Evolutionary conservation across 495 filamentous ascomycete genomes (phyloP), one percentile per base, ranked within the genome.

Genomic region (Pseudomonodictys pantanalensis): DNA sequence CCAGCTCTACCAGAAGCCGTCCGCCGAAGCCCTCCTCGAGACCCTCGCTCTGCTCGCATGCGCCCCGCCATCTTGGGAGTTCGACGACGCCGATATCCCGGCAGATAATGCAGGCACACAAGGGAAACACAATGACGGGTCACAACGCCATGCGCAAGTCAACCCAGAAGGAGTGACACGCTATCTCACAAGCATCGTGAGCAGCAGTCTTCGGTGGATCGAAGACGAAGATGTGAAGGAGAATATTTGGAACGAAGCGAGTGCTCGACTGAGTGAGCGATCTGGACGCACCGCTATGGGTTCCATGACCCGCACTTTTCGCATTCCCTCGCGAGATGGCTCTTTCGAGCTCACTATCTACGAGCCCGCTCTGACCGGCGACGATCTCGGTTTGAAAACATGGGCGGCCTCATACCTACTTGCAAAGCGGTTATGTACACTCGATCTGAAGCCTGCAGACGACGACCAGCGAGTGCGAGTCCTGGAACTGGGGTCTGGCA

Each of bases 381-480:
- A 96, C 70, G 86, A 92, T 54, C 80, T 97, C 15, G 93, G 93
- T 10, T 80, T 91, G 66, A 97, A 97, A 68, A 97, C 92, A 0
- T 96, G 92, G 92, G 84, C 88, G 0, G 90, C 90, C 0, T 90
- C 90, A 0, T 93, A 89, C 68, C 80, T 95, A 2, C 85, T 98
- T 17, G 87, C 93, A 0, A 88, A 85, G 62, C 84, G 86, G 11
- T 83, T 97, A 3, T 72, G 76, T 57, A 64, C 46, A n/a, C 58
- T 85, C 23, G 67, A 77, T 26, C 54, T 39, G 8, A 42, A 66
- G 10, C 43, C 47, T 8, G 9, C 12, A 28, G n/a, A 62, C 66
- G 22, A 48, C 28, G 29, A 71, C 53, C n/a, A 68, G 52, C 25
- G 50, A 18, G 72, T 81, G 52, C 25, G 50, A 18, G 72, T 81